Percentiles rank a stretch among this genome's conserved stretches.
phyloP scores from a whole-genome alignment of 1,139 yeast species.

The Hansenula sp. region DNA sequence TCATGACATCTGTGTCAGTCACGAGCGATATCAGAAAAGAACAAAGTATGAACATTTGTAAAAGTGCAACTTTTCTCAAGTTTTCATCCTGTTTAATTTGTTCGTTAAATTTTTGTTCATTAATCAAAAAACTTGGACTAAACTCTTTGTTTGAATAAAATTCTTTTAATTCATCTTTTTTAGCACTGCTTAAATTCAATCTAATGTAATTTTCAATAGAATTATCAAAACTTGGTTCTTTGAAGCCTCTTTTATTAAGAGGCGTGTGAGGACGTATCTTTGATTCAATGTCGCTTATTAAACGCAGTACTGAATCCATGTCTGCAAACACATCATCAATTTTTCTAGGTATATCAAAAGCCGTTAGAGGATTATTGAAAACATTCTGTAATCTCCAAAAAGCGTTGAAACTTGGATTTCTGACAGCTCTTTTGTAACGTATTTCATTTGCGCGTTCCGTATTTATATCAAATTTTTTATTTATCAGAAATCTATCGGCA shows the following conservation, averaged over 20 bases:
- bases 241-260: not conserved
- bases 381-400: slow-evolving; percentile 16
- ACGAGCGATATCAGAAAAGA: slow-evolving; percentile 5
- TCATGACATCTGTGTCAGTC: too few relatives aligned
- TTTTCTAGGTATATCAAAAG: not conserved
- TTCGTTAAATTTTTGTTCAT: slow-evolving; percentile 10
- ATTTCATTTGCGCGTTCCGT: slow-evolving; percentile 10
- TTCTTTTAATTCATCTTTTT: slow-evolving; percentile 6
- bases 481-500: slow-evolving; percentile 8
- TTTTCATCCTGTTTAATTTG: slow-evolving; percentile 12
- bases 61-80: slow-evolving; percentile 10
- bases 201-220: slow-evolving; percentile 5
- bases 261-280: too few relatives aligned
- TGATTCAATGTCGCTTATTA: not conserved
- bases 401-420: not conserved
- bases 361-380: slow-evolving; percentile 10
- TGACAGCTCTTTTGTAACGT: not conserved
- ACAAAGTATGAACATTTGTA: slow-evolving; percentile 9
- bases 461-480: slow-evolving; percentile 13
- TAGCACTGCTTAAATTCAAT: slow-evolving; percentile 5
- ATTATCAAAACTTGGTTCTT: not conserved
- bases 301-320: not conserved
- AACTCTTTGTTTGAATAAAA: slow-evolving; percentile 11
- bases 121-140: slow-evolving; percentile 13
- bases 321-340: not conserved